Base-by-base conservation (phyloP, 495 filamentous ascomycete species). In the Xylaria palmicola region DNA sequence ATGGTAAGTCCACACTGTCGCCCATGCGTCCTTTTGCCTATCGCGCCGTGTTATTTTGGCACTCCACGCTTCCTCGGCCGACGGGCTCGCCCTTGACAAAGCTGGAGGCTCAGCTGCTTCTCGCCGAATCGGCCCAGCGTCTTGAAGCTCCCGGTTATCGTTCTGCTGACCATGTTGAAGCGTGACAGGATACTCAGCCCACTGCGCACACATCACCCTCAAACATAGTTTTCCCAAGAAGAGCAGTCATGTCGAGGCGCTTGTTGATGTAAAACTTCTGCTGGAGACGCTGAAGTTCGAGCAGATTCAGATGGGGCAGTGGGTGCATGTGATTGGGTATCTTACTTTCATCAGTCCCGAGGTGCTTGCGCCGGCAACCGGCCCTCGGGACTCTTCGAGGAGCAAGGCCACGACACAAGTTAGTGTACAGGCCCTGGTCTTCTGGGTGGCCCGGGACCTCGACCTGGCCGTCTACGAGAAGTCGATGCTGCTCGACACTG, bases 281-380 rank as follows among this genome's bases (percentile, higher is more conserved):
- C 78, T 96, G 4, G 82, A 85, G 56, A 78, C 75, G 19, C 66
- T 93, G 59, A 85, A 85, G 20, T 70, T 81, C 29, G 84, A 87
- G 53, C 85, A 90, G 27, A 80, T 86, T 55, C 79, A 85, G 40
- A 76, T 88, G 50, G 94, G 94, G n/a, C 83, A 88, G 48, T 98
- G 94, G 94, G 70, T 97, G 19, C 94, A 96, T 72, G 83, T 97
- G 0, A 82, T 97, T 54, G 94, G 93, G 2, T 96, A 96, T 72
- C 79, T 95, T 36, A 74, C 80, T 67, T 64, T 63, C 43, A 53
- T 61, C 54, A 48, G 65, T 36, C 49, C 60, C 56, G 59, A 36
- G 47, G 17, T 29, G 0, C 29, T 29, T 34, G 60, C 43, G 50
- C 17, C 65, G 47, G 26, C 44, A 36, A 62, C 56, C 49, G 52